A percentile compares a stretch with the other conserved stretches of the same genome.
Conservation (phyloP, 768 basidiomycete species). For the Lentinula detonsa region DNA sequence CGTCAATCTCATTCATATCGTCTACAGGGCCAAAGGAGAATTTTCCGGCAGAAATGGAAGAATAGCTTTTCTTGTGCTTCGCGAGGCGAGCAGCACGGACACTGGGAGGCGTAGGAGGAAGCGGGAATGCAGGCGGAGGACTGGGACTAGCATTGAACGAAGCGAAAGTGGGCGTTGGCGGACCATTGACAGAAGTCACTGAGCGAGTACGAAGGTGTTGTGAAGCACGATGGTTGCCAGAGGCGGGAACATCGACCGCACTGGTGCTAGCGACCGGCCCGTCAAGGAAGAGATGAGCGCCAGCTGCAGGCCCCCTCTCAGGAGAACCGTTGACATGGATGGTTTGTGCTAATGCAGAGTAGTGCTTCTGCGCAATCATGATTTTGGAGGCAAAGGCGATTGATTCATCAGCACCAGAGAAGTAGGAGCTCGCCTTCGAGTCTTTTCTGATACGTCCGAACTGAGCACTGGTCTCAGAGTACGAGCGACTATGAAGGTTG, state of each 20-base stretch:
- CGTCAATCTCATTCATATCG: conserved; percentile 63
- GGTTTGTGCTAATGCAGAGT: conserved; percentile 64
- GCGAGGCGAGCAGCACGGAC: conserved; percentile 53
- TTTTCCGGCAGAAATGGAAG: conserved; percentile 52
- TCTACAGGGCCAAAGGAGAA: conserved; percentile 56
- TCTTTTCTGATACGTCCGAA: conserved; percentile 46
- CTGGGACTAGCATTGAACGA: conserved; percentile 32
- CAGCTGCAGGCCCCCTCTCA: conserved; percentile 28
- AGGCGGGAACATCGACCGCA: conserved; percentile 21
- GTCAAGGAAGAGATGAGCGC: conserved; percentile 24
- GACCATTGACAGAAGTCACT: conserved; percentile 40
- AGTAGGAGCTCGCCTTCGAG: conserved; percentile 51
- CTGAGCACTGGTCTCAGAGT: conserved; percentile 51
- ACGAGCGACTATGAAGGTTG: conserved; percentile 44
- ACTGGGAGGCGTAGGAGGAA: conserved; percentile 72
- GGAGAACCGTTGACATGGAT: conserved; percentile 48
- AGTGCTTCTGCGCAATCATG: conserved; percentile 71
- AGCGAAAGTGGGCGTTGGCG: conserved; percentile 29
- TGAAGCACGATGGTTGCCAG: conserved; percentile 22
- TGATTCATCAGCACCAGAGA: conserved; percentile 46
- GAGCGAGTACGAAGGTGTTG: conserved; percentile 61
- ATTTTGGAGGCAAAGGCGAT: conserved; percentile 47
- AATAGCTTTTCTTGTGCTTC: conserved; percentile 57
- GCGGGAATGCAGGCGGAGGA: conserved; percentile 62
- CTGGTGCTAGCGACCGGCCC: conserved; percentile 31